phyloP scores from a whole-genome alignment of 805 yeast species.

The Hanseniaspora jakobsenii region DNA sequence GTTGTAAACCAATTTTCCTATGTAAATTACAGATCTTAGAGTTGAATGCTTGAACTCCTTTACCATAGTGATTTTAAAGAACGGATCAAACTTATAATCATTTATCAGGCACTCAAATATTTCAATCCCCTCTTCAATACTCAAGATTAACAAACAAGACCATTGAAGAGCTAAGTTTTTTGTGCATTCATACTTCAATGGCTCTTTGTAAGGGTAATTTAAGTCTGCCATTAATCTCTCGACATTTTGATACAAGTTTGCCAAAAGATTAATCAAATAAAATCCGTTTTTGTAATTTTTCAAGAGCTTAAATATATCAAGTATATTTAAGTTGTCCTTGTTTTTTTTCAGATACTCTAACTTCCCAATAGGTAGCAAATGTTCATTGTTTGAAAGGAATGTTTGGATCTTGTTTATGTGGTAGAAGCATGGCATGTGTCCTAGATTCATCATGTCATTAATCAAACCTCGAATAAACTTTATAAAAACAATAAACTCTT shows the following conservation, averaged over 20 bases:
- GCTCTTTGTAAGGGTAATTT: constrained; percentile 3
- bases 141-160: background rate
- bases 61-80: background rate
- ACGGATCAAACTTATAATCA: background rate
- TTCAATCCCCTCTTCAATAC: background rate
- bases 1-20: background rate
- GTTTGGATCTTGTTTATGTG: background rate
- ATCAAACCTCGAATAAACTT: background rate
- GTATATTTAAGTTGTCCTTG: background rate
- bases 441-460: background rate
- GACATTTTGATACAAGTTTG: background rate
- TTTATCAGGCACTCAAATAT: background rate
- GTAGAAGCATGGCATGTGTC: background rate
- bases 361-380: background rate
- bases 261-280: background rate
- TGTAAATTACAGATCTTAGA: background rate
- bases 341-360: background rate
- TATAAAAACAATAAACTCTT: background rate
- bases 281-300: background rate
- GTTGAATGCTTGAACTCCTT: constrained; percentile 2
- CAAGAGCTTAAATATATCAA: background rate
- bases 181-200: background rate
- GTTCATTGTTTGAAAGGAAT: background rate
- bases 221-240: background rate
- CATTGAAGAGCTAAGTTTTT: background rate